These are phyloP conservation scores for Psilocybe cubensis DNA, from an alignment of 768 basidiomycete species.

Conservation along the genomic window DNA sequence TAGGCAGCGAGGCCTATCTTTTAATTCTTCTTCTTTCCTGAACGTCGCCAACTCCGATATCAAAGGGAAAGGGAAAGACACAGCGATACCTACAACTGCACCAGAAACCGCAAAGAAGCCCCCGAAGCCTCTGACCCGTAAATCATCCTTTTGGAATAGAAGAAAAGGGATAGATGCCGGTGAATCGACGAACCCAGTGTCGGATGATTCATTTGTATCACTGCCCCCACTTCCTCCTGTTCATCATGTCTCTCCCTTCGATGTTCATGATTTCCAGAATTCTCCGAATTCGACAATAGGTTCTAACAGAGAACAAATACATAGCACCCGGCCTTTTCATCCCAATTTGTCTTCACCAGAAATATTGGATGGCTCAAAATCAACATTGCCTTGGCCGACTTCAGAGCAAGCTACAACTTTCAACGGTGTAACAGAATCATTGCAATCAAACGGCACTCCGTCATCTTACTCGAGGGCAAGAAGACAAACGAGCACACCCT, in stretches of 20 bases:
- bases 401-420: not conserved
- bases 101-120: slow-evolving; percentile 24
- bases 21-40: slow-evolving; percentile 50
- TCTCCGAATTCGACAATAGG: not conserved
- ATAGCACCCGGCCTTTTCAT: not conserved
- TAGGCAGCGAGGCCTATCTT: slow-evolving; percentile 59
- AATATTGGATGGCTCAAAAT: not conserved
- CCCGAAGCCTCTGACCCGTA: slow-evolving; percentile 51
- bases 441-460: not conserved
- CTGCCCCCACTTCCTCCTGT: slow-evolving; percentile 31
- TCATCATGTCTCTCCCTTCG: slow-evolving; percentile 31
- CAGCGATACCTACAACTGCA: slow-evolving; percentile 21
- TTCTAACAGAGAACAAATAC: slow-evolving; percentile 1
- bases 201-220: slow-evolving; percentile 7
- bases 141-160: slow-evolving; percentile 71
- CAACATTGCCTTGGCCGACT: not conserved
- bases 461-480: slow-evolving; percentile 30
- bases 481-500: slow-evolving; percentile 68
- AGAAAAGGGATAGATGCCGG: slow-evolving; percentile 34
- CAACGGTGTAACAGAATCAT: not conserved
- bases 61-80: slow-evolving; percentile 52
- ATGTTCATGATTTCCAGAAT: slow-evolving; percentile 14
- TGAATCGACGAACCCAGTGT: slow-evolving; percentile 13
- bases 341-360: slow-evolving; percentile 2
- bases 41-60: slow-evolving; percentile 35